These are phyloP conservation scores for Kwoniella sp. DNA, from an alignment of 768 basidiomycete species.

Conservation along the genomic window DNA sequence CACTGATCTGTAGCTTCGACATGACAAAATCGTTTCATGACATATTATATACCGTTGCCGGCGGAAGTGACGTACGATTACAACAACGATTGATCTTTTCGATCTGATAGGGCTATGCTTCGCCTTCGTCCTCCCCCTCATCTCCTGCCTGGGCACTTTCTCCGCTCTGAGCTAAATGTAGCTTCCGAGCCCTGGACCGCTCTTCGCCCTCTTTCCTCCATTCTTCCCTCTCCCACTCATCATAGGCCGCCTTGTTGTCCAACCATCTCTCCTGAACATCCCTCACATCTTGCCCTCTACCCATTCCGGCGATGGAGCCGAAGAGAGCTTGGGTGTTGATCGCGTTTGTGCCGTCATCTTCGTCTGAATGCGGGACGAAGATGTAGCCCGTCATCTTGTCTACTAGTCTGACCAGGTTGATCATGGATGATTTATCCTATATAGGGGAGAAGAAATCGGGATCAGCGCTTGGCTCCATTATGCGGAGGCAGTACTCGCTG, in stretches of 20 bases:
- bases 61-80: neutral
- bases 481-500: too few species aligned
- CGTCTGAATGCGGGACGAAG: conserved; percentile 65
- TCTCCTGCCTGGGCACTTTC: neutral
- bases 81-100: neutral
- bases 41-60: neutral
- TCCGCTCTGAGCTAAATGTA: neutral
- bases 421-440: conserved; percentile 93
- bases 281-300: conserved; percentile 58
- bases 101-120: too few species aligned
- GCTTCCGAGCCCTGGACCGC: conserved; percentile 12
- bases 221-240: conserved; percentile 73
- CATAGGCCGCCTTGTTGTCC: conserved; percentile 79
- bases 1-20: too few species aligned
- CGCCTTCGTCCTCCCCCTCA: neutral
- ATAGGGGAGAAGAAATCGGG: neutral
- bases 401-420: conserved; percentile 77
- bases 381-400: conserved; percentile 93
- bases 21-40: too few species aligned
- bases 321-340: conserved; percentile 73
- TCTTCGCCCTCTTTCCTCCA: conserved; percentile 67
- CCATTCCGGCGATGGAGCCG: conserved; percentile 59
- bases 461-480: neutral
- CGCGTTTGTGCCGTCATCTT: conserved; percentile 11
- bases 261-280: conserved; percentile 94